Evolutionary conservation across 1,139 yeast genomes (phyloP), one percentile per base, ranked within the genome.

Genomic region (Casaregolazyma suthepensis): DNA sequence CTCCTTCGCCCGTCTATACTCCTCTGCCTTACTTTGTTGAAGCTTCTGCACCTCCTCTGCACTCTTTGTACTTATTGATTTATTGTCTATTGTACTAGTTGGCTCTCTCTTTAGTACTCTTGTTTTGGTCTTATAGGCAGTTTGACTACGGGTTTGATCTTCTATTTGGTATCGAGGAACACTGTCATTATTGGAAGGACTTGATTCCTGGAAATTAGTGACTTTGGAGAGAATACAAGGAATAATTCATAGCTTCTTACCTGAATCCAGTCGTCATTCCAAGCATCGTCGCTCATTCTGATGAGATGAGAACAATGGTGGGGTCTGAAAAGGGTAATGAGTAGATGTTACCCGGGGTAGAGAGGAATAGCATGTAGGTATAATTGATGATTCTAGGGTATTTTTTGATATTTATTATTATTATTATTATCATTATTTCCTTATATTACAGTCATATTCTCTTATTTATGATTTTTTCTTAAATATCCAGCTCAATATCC

Each of bases 61-160:
- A 5, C 37, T 22, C 17, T 47, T 47, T 13, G 38, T 40, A 5
- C 6, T 31, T 22, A 45, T 29, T n/a, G 37, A 12, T 17, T 7
- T n/a, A 19, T n/a, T 15, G 12, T 38, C 37, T 15, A 12, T 12
- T 18, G 20, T 46, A 3, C 22, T 20, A 17, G 37, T 35, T 15
- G 45, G 51, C 15, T 51, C 55, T 19, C 62, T 46, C 46, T 57
- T 56, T 19, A 59, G 54, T 12, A 59, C 50, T 48, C 51, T 54
- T 40, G 56, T 44, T 44, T 52, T 56, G 13, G 62, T 60, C 53
- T 54, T 52, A 38, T 48, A 54, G 9, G 46, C 22, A n/a, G 54
- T 48, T 18, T 45, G 50, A n/a, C 22, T 18, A 7, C 40, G 19
- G 15, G 52, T 52, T n/a, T 53, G 47, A 38, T 52, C 55, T 18